phyloP scores from a whole-genome alignment of 78 protist genomes.

The Ministeria vibrans region DNA sequence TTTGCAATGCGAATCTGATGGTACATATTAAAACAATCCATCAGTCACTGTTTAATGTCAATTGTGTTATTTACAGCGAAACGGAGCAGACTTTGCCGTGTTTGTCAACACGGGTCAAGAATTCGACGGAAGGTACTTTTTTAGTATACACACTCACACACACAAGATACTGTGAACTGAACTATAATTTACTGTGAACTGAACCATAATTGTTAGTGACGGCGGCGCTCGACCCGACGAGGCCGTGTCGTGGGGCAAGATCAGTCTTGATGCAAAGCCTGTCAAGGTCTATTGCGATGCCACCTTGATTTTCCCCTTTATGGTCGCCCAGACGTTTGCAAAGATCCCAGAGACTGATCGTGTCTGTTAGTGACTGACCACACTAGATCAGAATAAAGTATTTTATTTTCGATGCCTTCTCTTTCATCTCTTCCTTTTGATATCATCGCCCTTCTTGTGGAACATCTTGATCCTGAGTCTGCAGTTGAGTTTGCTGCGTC shows the following conservation, averaged over 20 bases:
- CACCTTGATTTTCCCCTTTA: conserved; percentile 68
- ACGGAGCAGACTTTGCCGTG: conserved; percentile 96
- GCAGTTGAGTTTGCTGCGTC: not conserved
- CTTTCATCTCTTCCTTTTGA: not conserved
- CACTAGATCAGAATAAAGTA: not conserved
- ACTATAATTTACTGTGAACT: not conserved
- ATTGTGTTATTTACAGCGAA: conserved; percentile 43
- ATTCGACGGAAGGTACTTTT: conserved; percentile 44
- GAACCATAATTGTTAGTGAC: conserved; percentile 72
- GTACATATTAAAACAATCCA: too few relatives aligned
- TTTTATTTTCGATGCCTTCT: not conserved
- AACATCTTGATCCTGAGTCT: not conserved
- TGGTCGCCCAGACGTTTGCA: conserved; percentile 78
- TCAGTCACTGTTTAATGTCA: not conserved
- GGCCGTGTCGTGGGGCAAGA: conserved; percentile 99
- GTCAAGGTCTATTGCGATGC: conserved; percentile 82
- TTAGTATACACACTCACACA: too few relatives aligned
- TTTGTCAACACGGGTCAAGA: conserved; percentile 85
- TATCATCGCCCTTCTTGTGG: not conserved
- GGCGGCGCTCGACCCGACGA: conserved; percentile 99
- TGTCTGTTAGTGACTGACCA: not conserved
- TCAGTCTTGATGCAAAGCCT: conserved; percentile 70
- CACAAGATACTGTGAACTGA: conserved; percentile 23
- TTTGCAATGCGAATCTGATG: conserved; percentile 99
- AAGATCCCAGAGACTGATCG: not conserved